Evolutionary conservation across 331 rosid species (phyloP).

Genomic region (Saraca asoca): DNA sequence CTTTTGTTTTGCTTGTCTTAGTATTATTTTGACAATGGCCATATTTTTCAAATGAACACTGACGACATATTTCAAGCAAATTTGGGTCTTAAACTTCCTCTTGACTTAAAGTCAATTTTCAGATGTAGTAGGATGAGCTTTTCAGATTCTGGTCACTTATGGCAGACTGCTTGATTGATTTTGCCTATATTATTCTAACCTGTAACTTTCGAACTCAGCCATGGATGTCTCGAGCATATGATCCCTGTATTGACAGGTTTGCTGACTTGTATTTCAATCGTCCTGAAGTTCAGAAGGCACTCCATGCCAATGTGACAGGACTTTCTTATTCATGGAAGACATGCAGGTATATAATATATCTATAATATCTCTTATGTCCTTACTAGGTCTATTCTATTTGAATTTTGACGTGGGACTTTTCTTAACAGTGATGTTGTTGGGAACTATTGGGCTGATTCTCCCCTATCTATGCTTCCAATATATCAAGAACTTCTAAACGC

Average conservation of each 20-base stretch:
- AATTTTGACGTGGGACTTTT: slow-evolving; percentile 21
- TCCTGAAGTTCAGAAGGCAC: slow-evolving; percentile 89
- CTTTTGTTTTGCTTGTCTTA: neutral
- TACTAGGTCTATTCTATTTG: slow-evolving; percentile 7
- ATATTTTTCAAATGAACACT: neutral
- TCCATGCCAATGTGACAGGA: slow-evolving; percentile 84
- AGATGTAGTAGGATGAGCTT: neutral
- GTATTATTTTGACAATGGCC: neutral
- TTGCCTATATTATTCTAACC: slow-evolving; percentile 24
- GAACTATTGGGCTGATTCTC: slow-evolving; percentile 85
- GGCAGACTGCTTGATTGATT: slow-evolving; percentile 11
- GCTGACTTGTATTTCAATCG: slow-evolving; percentile 72
- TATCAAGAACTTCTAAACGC: slow-evolving; percentile 80
- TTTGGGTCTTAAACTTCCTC: neutral
- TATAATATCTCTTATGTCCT: slow-evolving; percentile 24
- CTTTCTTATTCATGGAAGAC: slow-evolving; percentile 80
- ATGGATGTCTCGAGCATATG: slow-evolving; percentile 90
- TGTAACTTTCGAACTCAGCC: slow-evolving; percentile 59
- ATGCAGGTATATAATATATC: slow-evolving; percentile 61
- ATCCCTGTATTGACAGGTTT: slow-evolving; percentile 85
- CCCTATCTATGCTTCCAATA: slow-evolving; percentile 89
- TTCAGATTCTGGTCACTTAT: slow-evolving; percentile 19
- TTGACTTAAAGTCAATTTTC: slow-evolving; percentile 3
- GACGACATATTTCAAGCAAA: neutral
- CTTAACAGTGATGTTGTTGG: slow-evolving; percentile 71